Percentiles rank a stretch among this genome's conserved stretches.
phyloP scores from a whole-genome alignment of 805 yeast species.

The Clavispora carvajalis region DNA sequence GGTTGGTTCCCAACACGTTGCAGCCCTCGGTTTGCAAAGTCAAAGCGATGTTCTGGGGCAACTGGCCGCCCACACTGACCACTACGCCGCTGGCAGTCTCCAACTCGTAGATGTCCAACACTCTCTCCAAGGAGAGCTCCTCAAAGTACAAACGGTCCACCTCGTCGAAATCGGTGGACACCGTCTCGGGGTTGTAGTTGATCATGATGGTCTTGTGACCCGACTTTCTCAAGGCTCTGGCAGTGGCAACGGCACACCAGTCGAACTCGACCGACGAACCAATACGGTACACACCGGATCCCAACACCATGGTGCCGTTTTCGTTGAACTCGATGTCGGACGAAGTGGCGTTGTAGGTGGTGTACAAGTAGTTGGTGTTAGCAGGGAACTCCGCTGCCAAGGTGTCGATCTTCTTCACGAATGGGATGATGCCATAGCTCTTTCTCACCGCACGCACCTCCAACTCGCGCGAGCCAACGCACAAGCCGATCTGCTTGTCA shows the following conservation, averaged over 20 bases:
- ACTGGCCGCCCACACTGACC: conserved; percentile 98
- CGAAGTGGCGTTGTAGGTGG: conserved; percentile 88
- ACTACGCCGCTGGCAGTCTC: conserved; percentile 90
- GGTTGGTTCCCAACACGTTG: conserved; percentile 93
- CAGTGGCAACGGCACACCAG: conserved; percentile 99
- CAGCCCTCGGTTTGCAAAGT: conserved; percentile 71
- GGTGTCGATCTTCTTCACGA: conserved; percentile 95
- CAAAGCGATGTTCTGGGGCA: conserved; percentile 93
- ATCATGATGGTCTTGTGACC: conserved; percentile 92
- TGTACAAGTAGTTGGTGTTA: conserved; percentile 85
- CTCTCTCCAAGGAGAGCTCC: conserved; percentile 90
- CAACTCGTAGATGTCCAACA: conserved; percentile 87
- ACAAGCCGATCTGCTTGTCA: conserved; percentile 92
- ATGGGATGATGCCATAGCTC: conserved; percentile 82
- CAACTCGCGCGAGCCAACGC: conserved; percentile 83
- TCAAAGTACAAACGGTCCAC: conserved; percentile 96
- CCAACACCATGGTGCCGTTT: conserved; percentile 90
- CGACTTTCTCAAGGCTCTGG: conserved; percentile 83
- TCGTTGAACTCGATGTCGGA: conserved; percentile 87
- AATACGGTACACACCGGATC: conserved; percentile 97
- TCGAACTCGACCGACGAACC: conserved; percentile 99
- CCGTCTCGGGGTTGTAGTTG: conserved; percentile 98
- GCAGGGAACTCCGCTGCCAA: conserved; percentile 99
- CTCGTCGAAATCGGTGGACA: conserved; percentile 97
- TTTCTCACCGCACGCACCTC: conserved; percentile 86